Percentiles rank a stretch among this genome's conserved stretches.
Evolutionary conservation across 2,329 filamentous ascomycete genomes (phyloP).

Genomic region (Aspergillus japonicus): DNA sequence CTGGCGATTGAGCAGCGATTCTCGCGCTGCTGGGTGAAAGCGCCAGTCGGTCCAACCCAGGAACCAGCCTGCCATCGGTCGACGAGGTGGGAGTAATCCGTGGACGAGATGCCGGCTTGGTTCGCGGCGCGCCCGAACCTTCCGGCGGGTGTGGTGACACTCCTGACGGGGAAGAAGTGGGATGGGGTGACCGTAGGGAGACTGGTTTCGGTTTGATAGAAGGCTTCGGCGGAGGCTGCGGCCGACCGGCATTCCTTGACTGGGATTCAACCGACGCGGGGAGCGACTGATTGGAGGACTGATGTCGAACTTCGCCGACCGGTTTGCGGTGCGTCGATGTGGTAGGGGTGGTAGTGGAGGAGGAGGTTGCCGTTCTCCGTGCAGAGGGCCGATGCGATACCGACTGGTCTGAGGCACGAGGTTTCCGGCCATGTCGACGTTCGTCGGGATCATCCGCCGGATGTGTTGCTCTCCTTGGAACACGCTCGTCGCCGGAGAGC

Average conservation of each 20-base stretch:
- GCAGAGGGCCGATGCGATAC: conserved; percentile 14
- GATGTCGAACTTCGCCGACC: conserved; percentile 9
- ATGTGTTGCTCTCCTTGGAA: conserved; percentile 10
- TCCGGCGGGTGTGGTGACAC: conserved; percentile 11
- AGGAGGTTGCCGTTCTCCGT: not conserved
- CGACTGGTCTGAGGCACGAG: conserved; percentile 6
- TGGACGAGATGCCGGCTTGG: conserved; percentile 22
- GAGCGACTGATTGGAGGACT: conserved; percentile 9
- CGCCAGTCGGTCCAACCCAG: conserved; percentile 25
- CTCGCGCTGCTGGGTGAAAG: conserved; percentile 21
- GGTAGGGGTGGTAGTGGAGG: conserved; percentile 12
- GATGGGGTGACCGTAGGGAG: conserved; percentile 23
- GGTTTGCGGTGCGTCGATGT: conserved; percentile 4
- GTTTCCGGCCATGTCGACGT: conserved; percentile 11
- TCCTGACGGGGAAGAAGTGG: conserved; percentile 13
- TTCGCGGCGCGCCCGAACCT: conserved; percentile 17
- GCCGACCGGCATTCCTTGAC: conserved; percentile 20
- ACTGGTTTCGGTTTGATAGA: conserved; percentile 42
- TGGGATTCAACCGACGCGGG: conserved; percentile 19
- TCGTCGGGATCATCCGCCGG: conserved; percentile 12
- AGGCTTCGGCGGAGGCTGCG: conserved; percentile 27
- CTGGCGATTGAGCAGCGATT: conserved; percentile 21
- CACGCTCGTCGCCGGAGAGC: conserved; percentile 24
- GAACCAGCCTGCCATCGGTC: conserved; percentile 32
- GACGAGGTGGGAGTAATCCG: conserved; percentile 8